Evolutionary conservation across 2,329 filamentous ascomycete genomes (phyloP), one percentile per base, ranked within the genome.

Genomic region (Shiraia bambusicola): DNA sequence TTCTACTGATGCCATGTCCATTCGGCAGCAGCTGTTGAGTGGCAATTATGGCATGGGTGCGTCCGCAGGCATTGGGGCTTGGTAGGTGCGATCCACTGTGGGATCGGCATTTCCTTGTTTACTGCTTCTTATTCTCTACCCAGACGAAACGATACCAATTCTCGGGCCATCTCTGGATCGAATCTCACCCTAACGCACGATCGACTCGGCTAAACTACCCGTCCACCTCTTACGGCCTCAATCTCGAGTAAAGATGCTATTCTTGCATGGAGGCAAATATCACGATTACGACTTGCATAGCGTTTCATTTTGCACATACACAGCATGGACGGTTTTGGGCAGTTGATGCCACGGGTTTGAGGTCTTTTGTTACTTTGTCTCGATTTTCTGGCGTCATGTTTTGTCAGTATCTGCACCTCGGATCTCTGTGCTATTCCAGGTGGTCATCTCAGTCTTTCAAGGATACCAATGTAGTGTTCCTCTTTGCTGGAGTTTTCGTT

Each of bases 31-130:
- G 54, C 67, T 81, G 28, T 64, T 81, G 40, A 78, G 70, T 45
- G 80, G 76, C 45, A 80, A 74, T 28, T 82, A 81, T 54, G 78
- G 78, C 19, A 63, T 74, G 45, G 75, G 75, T 38, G 66, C 74
- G 17, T 74, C 77, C 25, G 73, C 81, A 38, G 77, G 77, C 50
- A 76, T 80, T 49, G 78, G 79, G 22, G 75, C 73, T 7, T 81
- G 77, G 77, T 81, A 71, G 69, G 45, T 42, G 30, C 28, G 22
- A 33, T 9, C 13, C 34, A 14, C 11, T 10, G 32, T 28, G 27
- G 27, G 36, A 29, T 37, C 32, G 12, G 13, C 13, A 12, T 15
- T 16, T 17, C 14, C 12, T 17, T 16, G 15, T 31, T 38, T 25
- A 47, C 38, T 36, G 38, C 36, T 40, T 39, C 27, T 28, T 28